A percentile compares a stretch with the other conserved stretches of the same genome.
Evolutionary conservation across 2,329 filamentous ascomycete genomes (phyloP).

Genomic region (Paracamarosporium sp.): DNA sequence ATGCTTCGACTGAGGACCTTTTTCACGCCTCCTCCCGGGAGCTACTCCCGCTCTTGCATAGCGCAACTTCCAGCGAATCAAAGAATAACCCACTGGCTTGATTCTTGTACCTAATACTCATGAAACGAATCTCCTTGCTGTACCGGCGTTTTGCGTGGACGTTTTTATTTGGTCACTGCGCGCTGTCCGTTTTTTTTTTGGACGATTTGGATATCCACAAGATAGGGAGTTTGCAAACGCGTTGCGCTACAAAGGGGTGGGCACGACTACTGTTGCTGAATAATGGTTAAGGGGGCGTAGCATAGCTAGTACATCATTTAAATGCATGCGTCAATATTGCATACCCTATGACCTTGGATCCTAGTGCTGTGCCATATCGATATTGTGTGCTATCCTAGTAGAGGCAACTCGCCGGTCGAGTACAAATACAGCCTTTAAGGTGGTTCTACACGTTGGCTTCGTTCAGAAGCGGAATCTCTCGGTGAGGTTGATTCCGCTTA

Average conservation of each 20-base stretch:
- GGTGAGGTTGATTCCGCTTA: background rate
- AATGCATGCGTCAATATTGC: background rate
- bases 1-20: constrained; percentile 2
- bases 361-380: background rate
- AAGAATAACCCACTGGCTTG: background rate
- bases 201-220: constrained; percentile 6
- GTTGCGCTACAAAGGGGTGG: background rate
- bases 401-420: too few species aligned
- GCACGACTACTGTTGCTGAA: background rate
- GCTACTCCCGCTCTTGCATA: too few species aligned
- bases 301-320: background rate
- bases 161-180: background rate
- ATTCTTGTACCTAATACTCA: constrained; percentile 4
- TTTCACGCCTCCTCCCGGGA: background rate
- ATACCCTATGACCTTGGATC: background rate
- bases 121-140: constrained; percentile 7
- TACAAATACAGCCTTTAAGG: too few species aligned
- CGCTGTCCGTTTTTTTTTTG: background rate
- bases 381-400: background rate
- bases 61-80: background rate
- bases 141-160: background rate
- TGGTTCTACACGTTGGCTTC: too few species aligned
- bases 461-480: too few species aligned
- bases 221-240: background rate
- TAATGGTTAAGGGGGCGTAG: background rate